Percentiles rank a stretch among this genome's conserved stretches.
phyloP scores from a whole-genome alignment of 2,329 filamentous ascomycete species.

The Bipolaris sorokiniana region DNA sequence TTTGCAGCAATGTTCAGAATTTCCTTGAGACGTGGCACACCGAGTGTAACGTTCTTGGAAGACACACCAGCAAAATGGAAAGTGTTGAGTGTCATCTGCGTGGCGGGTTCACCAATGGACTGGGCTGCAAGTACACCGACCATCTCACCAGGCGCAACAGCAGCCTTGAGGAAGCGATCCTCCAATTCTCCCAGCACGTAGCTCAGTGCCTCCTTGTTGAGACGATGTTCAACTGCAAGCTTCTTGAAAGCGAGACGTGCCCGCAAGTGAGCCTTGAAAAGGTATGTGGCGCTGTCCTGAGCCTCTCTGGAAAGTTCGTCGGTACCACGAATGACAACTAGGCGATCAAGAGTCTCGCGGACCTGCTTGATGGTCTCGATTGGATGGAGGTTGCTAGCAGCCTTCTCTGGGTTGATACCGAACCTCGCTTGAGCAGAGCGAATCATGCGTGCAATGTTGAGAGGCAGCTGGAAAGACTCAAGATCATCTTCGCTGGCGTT shows the following conservation, averaged over 20 bases:
- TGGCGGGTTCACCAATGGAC: conserved; percentile 97
- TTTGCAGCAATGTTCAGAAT: conserved; percentile 98
- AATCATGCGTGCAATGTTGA: conserved; percentile 90
- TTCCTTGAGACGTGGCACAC: conserved; percentile 98
- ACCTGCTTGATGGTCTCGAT: conserved; percentile 84
- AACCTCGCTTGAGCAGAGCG: conserved; percentile 90
- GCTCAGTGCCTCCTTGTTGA: conserved; percentile 91
- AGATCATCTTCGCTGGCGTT: conserved; percentile 74
- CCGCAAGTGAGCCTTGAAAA: conserved; percentile 91
- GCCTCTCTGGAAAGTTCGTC: conserved; percentile 86
- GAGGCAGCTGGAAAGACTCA: conserved; percentile 85
- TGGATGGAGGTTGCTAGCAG: conserved; percentile 88
- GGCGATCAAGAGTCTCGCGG: conserved; percentile 72
- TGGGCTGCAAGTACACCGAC: conserved; percentile 96
- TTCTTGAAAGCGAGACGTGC: conserved; percentile 92
- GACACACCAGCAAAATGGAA: conserved; percentile 99
- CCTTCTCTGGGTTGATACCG: conserved; percentile 77
- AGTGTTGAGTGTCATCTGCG: conserved; percentile 99
- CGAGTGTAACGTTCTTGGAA: conserved; percentile 98
- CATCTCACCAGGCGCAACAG: conserved; percentile 96
- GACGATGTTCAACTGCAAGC: conserved; percentile 80
- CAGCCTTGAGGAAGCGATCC: conserved; percentile 82
- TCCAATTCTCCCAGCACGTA: conserved; percentile 91
- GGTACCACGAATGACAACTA: conserved; percentile 84
- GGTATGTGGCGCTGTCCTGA: conserved; percentile 82